phyloP scores from a whole-genome alignment of 768 basidiomycete species.

The Scleroderma bovista region DNA sequence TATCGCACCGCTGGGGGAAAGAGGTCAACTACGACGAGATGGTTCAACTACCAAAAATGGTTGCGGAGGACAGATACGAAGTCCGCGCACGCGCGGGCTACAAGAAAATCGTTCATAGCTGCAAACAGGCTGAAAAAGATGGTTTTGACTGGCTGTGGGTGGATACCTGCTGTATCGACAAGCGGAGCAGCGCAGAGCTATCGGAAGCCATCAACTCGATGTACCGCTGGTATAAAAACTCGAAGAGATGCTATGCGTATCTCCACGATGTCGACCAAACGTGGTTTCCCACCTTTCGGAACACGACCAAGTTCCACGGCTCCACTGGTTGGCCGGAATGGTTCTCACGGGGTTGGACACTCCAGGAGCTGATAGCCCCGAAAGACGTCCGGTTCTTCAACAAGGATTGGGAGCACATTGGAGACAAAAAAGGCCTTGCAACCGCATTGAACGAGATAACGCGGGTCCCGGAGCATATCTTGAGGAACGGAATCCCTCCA shows the following conservation, averaged over 20 bases:
- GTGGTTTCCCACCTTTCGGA: background rate
- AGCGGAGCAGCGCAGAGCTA: constrained; percentile 14
- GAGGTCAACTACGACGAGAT: background rate
- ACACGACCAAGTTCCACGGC: background rate
- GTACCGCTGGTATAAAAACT: constrained; percentile 15
- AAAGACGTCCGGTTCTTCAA: constrained; percentile 9
- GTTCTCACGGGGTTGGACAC: constrained; percentile 14
- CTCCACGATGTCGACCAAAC: constrained; percentile 4
- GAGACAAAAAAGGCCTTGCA: constrained; percentile 3
- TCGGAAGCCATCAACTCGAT: constrained; percentile 16
- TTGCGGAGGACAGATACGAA: background rate
- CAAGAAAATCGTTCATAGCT: background rate
- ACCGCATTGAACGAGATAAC: background rate
- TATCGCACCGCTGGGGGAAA: constrained; percentile 1
- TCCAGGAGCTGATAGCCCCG: constrained; percentile 12
- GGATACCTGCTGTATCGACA: constrained; percentile 17
- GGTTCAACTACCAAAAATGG: background rate
- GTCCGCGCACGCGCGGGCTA: background rate
- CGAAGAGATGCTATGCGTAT: constrained; percentile 13
- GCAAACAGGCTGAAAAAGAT: constrained; percentile 1
- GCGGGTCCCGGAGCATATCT: background rate
- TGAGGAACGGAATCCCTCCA: background rate
- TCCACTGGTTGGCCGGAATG: constrained; percentile 1
- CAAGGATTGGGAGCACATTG: constrained; percentile 8
- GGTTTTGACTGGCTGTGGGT: constrained; percentile 8